Evolutionary conservation across 1,139 yeast genomes (phyloP).

Genomic region (Hyphopichia burtonii): DNA sequence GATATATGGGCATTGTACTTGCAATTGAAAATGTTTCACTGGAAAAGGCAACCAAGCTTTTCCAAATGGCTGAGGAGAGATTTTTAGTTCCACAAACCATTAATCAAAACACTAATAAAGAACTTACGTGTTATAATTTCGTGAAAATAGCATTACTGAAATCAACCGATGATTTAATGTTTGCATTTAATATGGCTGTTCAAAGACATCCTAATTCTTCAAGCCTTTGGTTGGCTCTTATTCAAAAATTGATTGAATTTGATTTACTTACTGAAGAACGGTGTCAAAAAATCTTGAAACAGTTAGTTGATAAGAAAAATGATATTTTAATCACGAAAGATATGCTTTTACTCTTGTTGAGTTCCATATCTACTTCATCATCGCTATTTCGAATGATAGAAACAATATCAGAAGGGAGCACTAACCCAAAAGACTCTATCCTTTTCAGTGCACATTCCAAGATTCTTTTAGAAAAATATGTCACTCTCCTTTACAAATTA

Average conservation of each 20-base stretch:
- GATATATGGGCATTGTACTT: conserved; percentile 40
- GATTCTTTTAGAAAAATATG: conserved; percentile 28
- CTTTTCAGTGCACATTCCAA: conserved; percentile 10
- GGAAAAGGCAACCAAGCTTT: conserved; percentile 26
- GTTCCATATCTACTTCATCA: conserved; percentile 22
- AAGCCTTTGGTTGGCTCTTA: conserved; percentile 36
- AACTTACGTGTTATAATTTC: conserved; percentile 22
- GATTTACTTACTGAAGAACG: conserved; percentile 32
- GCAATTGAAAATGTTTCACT: conserved; percentile 26
- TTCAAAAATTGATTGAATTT: conserved; percentile 31
- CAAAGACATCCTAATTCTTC: conserved; percentile 23
- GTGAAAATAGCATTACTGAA: conserved; percentile 26
- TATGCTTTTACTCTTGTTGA: conserved; percentile 24
- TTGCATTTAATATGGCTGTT: conserved; percentile 29
- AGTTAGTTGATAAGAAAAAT: conserved; percentile 22
- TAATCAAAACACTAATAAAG: conserved; percentile 12
- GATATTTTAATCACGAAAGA: conserved; percentile 30
- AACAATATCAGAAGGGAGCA: conserved; percentile 6
- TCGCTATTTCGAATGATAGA: conserved; percentile 20
- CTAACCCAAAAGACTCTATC: neutral
- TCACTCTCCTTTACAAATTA: conserved; percentile 20
- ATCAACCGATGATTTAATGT: conserved; percentile 34
- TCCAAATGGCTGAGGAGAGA: conserved; percentile 26
- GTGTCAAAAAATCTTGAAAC: conserved; percentile 24
- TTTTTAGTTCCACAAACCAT: conserved; percentile 13